A percentile compares a stretch with the other conserved stretches of the same genome.
phyloP scores from a whole-genome alignment of 2,329 filamentous ascomycete species.

The Fusarium haematococcum region DNA sequence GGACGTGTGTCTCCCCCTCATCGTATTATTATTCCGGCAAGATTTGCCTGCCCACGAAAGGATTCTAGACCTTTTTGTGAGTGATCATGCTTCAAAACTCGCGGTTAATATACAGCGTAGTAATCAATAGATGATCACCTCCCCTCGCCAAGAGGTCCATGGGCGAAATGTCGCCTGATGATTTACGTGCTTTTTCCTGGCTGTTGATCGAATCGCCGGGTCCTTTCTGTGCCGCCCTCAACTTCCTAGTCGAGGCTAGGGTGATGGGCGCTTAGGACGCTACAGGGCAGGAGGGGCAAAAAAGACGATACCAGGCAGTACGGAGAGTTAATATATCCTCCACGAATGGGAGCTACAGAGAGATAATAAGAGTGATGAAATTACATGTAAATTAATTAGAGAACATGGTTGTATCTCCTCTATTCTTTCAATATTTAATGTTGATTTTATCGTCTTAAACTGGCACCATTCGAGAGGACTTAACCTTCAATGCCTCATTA shows the following conservation, averaged over 20 bases:
- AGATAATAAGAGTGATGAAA: neutral
- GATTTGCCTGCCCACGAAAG: neutral
- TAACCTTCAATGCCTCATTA: neutral
- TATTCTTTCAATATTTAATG: no score
- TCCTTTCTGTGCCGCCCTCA: neutral
- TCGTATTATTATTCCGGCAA: constrained; percentile 22
- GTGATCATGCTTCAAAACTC: neutral
- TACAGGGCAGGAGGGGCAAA: constrained; percentile 1
- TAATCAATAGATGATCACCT: constrained; percentile 28
- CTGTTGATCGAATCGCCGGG: neutral
- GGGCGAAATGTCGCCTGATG: constrained; percentile 39
- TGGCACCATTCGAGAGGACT: neutral
- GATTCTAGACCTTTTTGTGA: constrained; percentile 7
- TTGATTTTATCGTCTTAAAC: no score
- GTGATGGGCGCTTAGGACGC: constrained; percentile 5
- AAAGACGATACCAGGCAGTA: neutral
- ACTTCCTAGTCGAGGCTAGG: constrained; percentile 5
- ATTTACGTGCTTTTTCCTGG: constrained; percentile 10
- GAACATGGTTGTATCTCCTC: neutral
- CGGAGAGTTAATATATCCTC: neutral
- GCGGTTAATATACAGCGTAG: neutral
- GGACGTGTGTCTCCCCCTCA: neutral
- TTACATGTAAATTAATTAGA: neutral
- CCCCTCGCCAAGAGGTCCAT: constrained; percentile 16
- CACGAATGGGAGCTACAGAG: neutral